Conservation (phyloP, 441 rosid genomes). For the Croton setiger region DNA sequence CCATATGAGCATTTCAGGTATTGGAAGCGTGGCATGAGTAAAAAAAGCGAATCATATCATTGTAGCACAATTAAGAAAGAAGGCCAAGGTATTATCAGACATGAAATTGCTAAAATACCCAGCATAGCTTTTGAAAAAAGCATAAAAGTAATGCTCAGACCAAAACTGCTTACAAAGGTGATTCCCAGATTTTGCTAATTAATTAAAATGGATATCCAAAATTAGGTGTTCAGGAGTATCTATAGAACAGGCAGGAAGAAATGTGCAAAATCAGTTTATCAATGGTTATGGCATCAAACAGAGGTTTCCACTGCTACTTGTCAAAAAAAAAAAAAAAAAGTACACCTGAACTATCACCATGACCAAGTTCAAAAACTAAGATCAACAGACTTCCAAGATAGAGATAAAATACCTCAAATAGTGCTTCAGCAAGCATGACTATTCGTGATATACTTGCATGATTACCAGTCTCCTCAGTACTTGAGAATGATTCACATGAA, state of each 20-base stretch:
- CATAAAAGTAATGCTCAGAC: not conserved
- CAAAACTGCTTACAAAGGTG: not conserved
- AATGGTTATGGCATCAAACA: not conserved
- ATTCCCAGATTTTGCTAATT: not conserved
- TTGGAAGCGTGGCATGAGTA: not conserved
- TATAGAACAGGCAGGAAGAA: not conserved
- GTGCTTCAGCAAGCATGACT: conserved; percentile 78
- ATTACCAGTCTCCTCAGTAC: conserved; percentile 43
- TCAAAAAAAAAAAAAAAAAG: not conserved
- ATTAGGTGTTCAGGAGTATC: not conserved
- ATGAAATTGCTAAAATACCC: not conserved
- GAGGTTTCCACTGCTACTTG: not conserved
- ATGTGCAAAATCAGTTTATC: not conserved
- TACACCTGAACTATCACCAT: not conserved
- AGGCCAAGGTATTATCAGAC: not conserved
- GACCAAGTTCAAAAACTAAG: not conserved
- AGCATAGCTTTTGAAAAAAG: not conserved
- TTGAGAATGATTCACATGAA: conserved; percentile 49
- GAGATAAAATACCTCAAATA: conserved; percentile 53
- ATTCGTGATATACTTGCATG: conserved; percentile 66
- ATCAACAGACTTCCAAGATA: conserved; percentile 6
- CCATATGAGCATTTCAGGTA: not conserved
- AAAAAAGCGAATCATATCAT: not conserved
- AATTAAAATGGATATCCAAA: not conserved
- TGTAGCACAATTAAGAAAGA: not conserved